Base-by-base conservation (phyloP, 352 stramenopile genomes). In the Phytophthora gonapodyides region DNA sequence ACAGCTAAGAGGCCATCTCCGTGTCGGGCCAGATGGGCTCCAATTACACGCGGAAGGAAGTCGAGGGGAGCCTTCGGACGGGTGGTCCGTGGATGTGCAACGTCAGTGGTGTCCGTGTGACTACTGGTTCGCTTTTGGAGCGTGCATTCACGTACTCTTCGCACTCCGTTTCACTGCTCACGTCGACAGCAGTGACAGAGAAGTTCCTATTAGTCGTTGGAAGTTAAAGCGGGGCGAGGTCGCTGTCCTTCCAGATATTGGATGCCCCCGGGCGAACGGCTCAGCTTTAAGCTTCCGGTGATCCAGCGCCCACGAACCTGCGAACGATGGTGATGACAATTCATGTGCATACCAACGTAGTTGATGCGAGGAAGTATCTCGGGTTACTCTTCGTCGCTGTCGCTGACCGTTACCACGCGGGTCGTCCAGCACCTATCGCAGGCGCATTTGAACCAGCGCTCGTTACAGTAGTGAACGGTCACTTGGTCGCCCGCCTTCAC, bases 1-100 rank as follows among this genome's bases (percentile, higher is more conserved):
- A 34, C 5, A 50, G 16, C 5, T 34, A 60, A 8, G 34, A 24
- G 8, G 21, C 33, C 11, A 54, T 55, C n/a, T 48, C 48, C 1
- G 57, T 65, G 3, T 38, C 41, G 1, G 48, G 41, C 10, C 50
- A 57, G 15, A 67, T 61, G 58, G 41, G 58, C 0, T 10, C 3
- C 8, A 67, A 57, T 15, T 67, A 61, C 13, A 36, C 50, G 5
- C 15, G 50, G 1, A 51, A 50, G 44, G 58, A 61, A n/a, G 30
- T 51, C 3, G 1, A 43, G 15, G n/a, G 5, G 5, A 65, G 3
- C 48, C 41, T 0, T 19, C 5, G 6, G n/a, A 15, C 10, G 57
- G 57, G 1, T 53, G 57, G 41, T 9, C 19, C 1, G 47, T 65
- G 1, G 41, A 59, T 15, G 2, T 55, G 0, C 5, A 16, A 1